A percentile compares a stretch with the other conserved stretches of the same genome.
Evolutionary conservation across 768 basidiomycete species (phyloP).

Genomic region (Gautieria morchelliformis): DNA sequence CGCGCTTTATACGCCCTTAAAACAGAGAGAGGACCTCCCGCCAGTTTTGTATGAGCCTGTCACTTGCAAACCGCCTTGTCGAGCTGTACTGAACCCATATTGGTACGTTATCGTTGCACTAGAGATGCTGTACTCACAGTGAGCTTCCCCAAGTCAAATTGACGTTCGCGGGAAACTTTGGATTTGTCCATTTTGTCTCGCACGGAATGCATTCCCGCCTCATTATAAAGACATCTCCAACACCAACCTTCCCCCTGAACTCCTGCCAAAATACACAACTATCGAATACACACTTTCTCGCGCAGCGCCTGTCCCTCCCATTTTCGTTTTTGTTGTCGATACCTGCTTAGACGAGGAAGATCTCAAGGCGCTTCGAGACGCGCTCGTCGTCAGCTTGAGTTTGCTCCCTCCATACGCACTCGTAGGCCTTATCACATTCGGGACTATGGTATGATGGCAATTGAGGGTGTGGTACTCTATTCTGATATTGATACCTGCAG

Average conservation of each 20-base stretch:
- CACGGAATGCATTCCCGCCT: constrained; percentile 92
- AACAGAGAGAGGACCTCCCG: constrained; percentile 86
- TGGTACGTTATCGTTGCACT: constrained; percentile 46
- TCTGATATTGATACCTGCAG: constrained; percentile 30
- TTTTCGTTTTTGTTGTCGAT: constrained; percentile 96
- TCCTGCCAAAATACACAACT: constrained; percentile 96
- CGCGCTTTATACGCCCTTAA: constrained; percentile 94
- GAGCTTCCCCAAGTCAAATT: constrained; percentile 62
- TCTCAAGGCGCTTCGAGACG: constrained; percentile 89
- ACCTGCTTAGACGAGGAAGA: constrained; percentile 95
- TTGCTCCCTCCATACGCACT: constrained; percentile 90
- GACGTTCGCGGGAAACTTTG: constrained; percentile 97
- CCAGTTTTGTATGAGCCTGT: constrained; percentile 97
- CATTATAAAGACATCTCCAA: constrained; percentile 99
- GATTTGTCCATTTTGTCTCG: constrained; percentile 99
- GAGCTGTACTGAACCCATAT: constrained; percentile 95
- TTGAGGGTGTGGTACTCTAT: background rate
- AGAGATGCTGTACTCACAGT: background rate
- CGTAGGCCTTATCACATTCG: constrained; percentile 92
- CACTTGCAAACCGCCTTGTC: constrained; percentile 95
- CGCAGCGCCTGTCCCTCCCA: constrained; percentile 84
- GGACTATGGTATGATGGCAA: constrained; percentile 73
- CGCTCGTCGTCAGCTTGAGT: constrained; percentile 88
- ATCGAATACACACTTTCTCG: constrained; percentile 98
- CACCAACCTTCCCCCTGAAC: constrained; percentile 92